These are phyloP conservation scores for Candida qinlingensis DNA, from an alignment of 805 yeast species.

Conservation along the genomic window DNA sequence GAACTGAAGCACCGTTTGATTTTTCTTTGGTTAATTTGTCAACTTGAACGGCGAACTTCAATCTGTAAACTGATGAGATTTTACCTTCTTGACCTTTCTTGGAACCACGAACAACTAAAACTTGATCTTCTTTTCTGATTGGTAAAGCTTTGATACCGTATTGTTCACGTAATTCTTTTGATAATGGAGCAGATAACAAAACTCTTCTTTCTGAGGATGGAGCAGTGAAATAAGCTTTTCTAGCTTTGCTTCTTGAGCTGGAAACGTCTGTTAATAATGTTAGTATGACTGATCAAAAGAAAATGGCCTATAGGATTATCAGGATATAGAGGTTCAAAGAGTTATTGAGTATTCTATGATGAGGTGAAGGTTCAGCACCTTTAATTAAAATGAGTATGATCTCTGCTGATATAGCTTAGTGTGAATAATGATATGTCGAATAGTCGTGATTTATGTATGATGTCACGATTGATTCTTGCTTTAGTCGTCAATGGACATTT, in stretches of 20 bases:
- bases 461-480: too few species aligned
- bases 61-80: conserved; percentile 97
- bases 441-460: too few species aligned
- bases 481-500: too few species aligned
- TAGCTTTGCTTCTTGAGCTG: conserved; percentile 97
- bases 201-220: conserved; percentile 94
- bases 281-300: conserved; percentile 20
- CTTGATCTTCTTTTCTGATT: conserved; percentile 96
- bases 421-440: too few species aligned
- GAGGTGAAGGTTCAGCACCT: too few species aligned
- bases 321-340: too few species aligned
- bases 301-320: not conserved
- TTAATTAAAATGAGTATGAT: too few species aligned
- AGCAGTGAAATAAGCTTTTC: conserved; percentile 99
- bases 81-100: conserved; percentile 99
- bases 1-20: conserved; percentile 96
- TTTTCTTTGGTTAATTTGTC: conserved; percentile 97
- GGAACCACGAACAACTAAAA: conserved; percentile 95
- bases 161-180: conserved; percentile 97
- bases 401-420: too few species aligned
- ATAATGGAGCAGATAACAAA: conserved; percentile 96
- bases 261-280: conserved; percentile 75
- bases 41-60: conserved; percentile 92
- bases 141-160: conserved; percentile 95
- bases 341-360: too few species aligned